Conservation (phyloP, 2,329 filamentous ascomycete species). For the Neopestalotiopsis clavispora region DNA sequence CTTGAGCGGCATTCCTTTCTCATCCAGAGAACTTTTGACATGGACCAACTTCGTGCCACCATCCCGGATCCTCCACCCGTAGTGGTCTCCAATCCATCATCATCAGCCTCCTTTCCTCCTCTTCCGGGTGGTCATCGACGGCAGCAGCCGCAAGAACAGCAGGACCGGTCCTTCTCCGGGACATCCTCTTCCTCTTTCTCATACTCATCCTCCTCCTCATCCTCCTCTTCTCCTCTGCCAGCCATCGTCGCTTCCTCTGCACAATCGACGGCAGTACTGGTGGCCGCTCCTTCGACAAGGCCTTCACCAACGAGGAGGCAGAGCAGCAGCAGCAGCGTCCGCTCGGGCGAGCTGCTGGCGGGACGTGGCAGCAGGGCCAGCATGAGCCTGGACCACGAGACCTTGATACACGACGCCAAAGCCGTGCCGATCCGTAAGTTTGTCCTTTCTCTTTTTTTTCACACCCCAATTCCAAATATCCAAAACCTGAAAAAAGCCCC, state of each 20-base stretch:
- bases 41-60: slow-evolving; percentile 51
- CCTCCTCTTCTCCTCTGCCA: neutral
- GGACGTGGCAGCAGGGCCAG: slow-evolving; percentile 22
- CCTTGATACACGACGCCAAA: slow-evolving; percentile 34
- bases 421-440: slow-evolving; percentile 41
- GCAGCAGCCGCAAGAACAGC: too few relatives aligned
- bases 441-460: neutral
- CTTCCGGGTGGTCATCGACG: too few relatives aligned
- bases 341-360: slow-evolving; percentile 25
- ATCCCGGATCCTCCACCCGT: slow-evolving; percentile 38
- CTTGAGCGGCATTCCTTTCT: slow-evolving; percentile 49
- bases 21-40: slow-evolving; percentile 55
- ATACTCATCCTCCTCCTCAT: too few relatives aligned
- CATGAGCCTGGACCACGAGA: slow-evolving; percentile 24
- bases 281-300: neutral
- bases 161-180: too few relatives aligned
- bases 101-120: neutral
- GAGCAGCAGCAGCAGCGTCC: slow-evolving; percentile 31
- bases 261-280: neutral
- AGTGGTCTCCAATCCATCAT: neutral
- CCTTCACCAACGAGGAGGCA: slow-evolving; percentile 24
- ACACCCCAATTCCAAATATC: too few relatives aligned
- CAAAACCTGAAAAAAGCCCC: too few relatives aligned
- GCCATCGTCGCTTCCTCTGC: neutral
- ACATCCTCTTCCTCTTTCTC: too few relatives aligned